phyloP scores from a whole-genome alignment of 345 rosid species.

The Salix exigua region DNA sequence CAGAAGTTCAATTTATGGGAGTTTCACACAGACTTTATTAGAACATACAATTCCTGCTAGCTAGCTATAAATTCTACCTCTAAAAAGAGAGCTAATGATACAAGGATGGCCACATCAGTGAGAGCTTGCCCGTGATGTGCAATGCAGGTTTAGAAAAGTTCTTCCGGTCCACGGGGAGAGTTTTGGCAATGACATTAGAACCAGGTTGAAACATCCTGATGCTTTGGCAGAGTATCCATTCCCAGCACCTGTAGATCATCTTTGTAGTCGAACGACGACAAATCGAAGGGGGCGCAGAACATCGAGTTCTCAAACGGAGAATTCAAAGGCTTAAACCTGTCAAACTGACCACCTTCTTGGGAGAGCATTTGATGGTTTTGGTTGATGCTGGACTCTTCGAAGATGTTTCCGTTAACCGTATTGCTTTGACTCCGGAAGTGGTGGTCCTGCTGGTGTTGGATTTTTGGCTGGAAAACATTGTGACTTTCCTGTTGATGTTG shows the following conservation, averaged over 20 bases:
- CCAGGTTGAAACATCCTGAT: constrained; percentile 64
- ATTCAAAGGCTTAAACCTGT: constrained; percentile 40
- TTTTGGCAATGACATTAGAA: constrained; percentile 28
- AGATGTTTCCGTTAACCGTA: constrained; percentile 50
- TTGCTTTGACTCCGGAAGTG: constrained; percentile 43
- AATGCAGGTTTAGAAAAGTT: neutral
- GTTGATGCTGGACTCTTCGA: constrained; percentile 50
- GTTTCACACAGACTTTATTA: neutral
- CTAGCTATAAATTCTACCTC: constrained; percentile 1
- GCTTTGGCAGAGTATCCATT: constrained; percentile 57
- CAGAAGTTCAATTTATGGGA: neutral
- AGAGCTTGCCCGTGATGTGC: neutral
- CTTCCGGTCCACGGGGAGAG: neutral
- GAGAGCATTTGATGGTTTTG: constrained; percentile 43
- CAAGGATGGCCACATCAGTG: neutral
- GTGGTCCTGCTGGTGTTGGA: constrained; percentile 58
- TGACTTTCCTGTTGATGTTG: constrained; percentile 36
- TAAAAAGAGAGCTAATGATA: neutral
- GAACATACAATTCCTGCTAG: neutral
- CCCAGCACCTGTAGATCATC: constrained; percentile 57
- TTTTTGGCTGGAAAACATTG: constrained; percentile 38
- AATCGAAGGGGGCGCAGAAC: constrained; percentile 63
- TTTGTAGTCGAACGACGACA: constrained; percentile 60
- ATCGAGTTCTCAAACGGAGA: constrained; percentile 48
- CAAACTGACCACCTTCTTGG: constrained; percentile 47